Percentiles rank a stretch among this genome's conserved stretches.
Conservation (phyloP, 371 early-diverging fungal genomes). For the Ordospora pajunii region DNA sequence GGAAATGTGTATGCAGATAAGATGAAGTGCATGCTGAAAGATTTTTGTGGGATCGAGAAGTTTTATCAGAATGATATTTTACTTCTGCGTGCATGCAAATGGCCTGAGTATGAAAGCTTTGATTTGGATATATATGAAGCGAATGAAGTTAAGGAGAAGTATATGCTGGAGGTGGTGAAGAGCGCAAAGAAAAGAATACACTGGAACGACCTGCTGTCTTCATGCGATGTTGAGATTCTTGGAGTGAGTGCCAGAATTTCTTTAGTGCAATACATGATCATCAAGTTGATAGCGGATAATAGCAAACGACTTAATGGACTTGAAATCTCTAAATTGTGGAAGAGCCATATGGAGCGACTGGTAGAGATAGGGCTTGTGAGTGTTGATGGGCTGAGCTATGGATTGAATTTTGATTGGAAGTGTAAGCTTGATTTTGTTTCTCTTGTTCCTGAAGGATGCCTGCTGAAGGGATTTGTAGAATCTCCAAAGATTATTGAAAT, state of each 20-base stretch:
- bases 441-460: not conserved
- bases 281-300: not conserved
- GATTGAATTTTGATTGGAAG: not conserved
- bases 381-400: not conserved
- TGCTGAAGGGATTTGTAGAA: not conserved
- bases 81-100: not conserved
- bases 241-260: not conserved
- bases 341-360: not conserved
- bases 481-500: not conserved
- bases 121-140: not conserved
- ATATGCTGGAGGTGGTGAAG: not conserved
- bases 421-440: not conserved
- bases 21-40: slow-evolving; percentile 5
- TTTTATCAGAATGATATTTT: not conserved
- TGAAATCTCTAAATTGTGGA: not conserved
- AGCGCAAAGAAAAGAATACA: not conserved
- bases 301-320: not conserved
- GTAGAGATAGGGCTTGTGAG: not conserved
- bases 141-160: not conserved
- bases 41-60: not conserved
- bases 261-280: not conserved
- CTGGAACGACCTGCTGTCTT: slow-evolving; percentile 1
- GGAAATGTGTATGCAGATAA: not conserved
- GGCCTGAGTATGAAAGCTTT: not conserved
- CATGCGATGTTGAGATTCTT: not conserved